Base-by-base conservation (phyloP, 2,329 filamentous ascomycete genomes). In the Ceratocystis huliohia region DNA sequence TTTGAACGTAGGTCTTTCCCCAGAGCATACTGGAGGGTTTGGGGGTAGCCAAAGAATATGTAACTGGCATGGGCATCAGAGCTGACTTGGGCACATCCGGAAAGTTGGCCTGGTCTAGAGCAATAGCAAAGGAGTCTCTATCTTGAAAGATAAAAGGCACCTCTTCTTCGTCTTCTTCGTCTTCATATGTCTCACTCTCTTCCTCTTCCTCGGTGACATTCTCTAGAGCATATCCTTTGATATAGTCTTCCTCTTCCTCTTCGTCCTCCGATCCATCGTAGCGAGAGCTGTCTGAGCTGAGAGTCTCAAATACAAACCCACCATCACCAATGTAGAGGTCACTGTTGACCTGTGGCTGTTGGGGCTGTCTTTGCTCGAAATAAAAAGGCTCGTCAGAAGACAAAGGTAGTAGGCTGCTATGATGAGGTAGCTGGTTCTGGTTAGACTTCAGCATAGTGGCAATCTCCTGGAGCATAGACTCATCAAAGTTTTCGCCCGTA, bases 381-480 rank as follows among this genome's bases (percentile, higher is more conserved):
- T 17, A 53, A 13, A 61, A 56, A 22, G 66, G 48, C 8, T 78
- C 75, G 28, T 75, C n/a, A 33, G 64, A 50, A 13, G 25, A 10
- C 41, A 64, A 33, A 10, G 78, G 79, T 20, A 83, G 72, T 7
- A 84, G 72, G 70, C 80, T 84, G 53, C 67, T 53, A 44, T 64
- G 80, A 71, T 69, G 77, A 80, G 13, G 81, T 81, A 2, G 45
- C 53, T 82, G 81, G 3, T 84, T 73, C 62, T 79, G 73, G 66
- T 80, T 78, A 1, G 79, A 76, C 72, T 81, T 79, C 10, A 86
- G 75, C 50, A 86, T 75, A 68, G 76, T 83, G 67, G 83, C 84
- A 74, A 87, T 86, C 71, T 86, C 83, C 81, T 82, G 85, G 30
- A 86, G 74, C 0, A 82, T 86, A 8, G 76, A 80, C 74, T 86